A percentile compares a stretch with the other conserved stretches of the same genome.
These are phyloP conservation scores for Turnera subulata DNA, from an alignment of 345 rosid genomes.

Conservation along the genomic window DNA sequence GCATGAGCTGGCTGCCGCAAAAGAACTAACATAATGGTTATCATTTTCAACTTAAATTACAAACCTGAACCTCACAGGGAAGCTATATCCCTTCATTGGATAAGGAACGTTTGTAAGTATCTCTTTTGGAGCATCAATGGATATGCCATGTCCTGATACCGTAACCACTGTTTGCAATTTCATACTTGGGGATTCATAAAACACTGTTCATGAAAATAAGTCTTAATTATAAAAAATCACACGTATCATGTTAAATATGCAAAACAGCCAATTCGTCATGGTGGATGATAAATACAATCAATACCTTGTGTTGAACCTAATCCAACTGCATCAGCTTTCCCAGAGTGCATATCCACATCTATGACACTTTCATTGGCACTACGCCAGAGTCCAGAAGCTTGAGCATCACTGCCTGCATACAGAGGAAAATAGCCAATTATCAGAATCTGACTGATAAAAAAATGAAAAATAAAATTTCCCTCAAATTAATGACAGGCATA, in stretches of 20 bases:
- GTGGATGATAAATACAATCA: conserved; percentile 3
- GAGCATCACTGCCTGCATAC: conserved; percentile 45
- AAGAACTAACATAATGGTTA: too few relatives aligned
- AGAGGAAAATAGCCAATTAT: not conserved
- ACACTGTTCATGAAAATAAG: conserved; percentile 45
- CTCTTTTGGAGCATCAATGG: conserved; percentile 68
- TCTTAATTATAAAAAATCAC: conserved; percentile 10
- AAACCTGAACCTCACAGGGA: conserved; percentile 73
- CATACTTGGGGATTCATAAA: conserved; percentile 49
- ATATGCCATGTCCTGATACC: conserved; percentile 45
- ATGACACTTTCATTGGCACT: conserved; percentile 62
- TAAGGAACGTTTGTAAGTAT: conserved; percentile 68
- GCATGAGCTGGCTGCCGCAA: too few relatives aligned
- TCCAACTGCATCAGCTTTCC: conserved; percentile 66
- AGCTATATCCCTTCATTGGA: conserved; percentile 68
- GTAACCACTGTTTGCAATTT: conserved; percentile 63
- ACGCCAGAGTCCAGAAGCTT: conserved; percentile 61
- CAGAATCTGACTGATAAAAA: not conserved
- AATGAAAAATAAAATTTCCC: not conserved
- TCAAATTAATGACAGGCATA: not conserved
- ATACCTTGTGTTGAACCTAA: conserved; percentile 69
- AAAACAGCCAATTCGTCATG: not conserved
- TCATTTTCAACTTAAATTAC: conserved; percentile 4
- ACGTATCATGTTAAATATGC: too few relatives aligned
- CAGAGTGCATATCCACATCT: conserved; percentile 47